Evolutionary conservation across 768 basidiomycete species (phyloP).

Genomic region (Boletus rubropictus): DNA sequence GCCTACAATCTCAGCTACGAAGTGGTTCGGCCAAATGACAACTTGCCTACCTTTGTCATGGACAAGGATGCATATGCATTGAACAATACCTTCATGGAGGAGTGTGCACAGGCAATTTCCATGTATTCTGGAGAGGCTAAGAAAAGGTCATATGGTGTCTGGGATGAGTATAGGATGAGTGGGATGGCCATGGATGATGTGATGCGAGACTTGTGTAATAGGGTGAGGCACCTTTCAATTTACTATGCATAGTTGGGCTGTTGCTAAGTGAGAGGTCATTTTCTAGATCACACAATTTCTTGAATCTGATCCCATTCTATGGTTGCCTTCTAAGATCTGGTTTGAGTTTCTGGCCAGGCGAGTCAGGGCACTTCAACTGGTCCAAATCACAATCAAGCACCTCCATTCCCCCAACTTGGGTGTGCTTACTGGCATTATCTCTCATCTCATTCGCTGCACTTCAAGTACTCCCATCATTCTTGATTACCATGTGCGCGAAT

Average conservation of each 20-base stretch:
- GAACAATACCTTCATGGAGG: constrained; percentile 1
- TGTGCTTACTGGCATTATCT: constrained; percentile 5
- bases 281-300: neutral
- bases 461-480: constrained; percentile 7
- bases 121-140: constrained; percentile 4
- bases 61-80: constrained; percentile 1
- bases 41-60: no score
- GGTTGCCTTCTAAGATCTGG: constrained; percentile 3
- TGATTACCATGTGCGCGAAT: constrained; percentile 5
- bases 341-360: constrained; percentile 4
- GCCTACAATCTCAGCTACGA: constrained; percentile 16
- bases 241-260: neutral
- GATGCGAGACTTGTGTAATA: neutral
- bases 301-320: neutral
- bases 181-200: neutral
- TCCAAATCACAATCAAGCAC: neutral
- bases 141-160: constrained; percentile 4
- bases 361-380: neutral
- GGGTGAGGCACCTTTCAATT: neutral
- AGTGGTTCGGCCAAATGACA: neutral
- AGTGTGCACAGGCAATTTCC: neutral
- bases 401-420: constrained; percentile 4
- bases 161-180: constrained; percentile 8
- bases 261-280: neutral
- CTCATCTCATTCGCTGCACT: constrained; percentile 2